A percentile compares a stretch with the other conserved stretches of the same genome.
Evolutionary conservation across 1,139 yeast species (phyloP).

Genomic region (Entelexis sorbosivorans): DNA sequence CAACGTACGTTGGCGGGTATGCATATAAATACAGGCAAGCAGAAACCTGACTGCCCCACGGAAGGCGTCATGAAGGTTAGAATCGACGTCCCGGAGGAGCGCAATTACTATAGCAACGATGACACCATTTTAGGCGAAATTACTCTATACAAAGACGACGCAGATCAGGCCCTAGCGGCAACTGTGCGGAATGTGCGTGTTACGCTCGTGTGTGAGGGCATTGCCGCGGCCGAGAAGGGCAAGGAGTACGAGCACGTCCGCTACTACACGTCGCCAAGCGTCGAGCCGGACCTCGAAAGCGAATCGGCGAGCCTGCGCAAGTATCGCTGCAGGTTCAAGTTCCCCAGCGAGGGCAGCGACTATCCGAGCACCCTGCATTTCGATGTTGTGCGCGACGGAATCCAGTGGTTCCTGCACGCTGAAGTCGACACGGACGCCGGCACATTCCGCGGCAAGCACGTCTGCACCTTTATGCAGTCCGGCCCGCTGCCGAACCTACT

Average conservation of each 20-base stretch:
- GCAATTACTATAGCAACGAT: constrained; percentile 11
- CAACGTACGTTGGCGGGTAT: not conserved
- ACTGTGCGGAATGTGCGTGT: not conserved
- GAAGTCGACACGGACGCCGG: not conserved
- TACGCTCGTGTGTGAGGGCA: constrained; percentile 16
- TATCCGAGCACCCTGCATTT: constrained; percentile 10
- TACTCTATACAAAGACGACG: not conserved
- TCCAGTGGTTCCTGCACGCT: constrained; percentile 15
- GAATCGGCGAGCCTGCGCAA: not conserved
- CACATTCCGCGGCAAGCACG: not conserved
- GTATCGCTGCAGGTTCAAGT: constrained; percentile 7
- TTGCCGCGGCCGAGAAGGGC: not conserved
- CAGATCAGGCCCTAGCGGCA: not conserved
- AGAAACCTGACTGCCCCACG: not conserved
- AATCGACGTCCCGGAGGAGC: constrained; percentile 7
- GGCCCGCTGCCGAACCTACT: constrained; percentile 12
- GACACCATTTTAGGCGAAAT: constrained; percentile 12
- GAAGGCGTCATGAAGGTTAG: constrained; percentile 8
- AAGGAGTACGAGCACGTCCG: not conserved
- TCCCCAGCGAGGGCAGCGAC: constrained; percentile 3
- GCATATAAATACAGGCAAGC: not conserved
- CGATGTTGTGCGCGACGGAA: constrained; percentile 3
- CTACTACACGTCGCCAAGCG: constrained; percentile 10
- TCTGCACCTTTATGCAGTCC: constrained; percentile 9
- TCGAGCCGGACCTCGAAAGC: not conserved